Evolutionary conservation across 2,329 filamentous ascomycete species (phyloP), one percentile per base, ranked within the genome.

Genomic region (Aspergillus glaucus): DNA sequence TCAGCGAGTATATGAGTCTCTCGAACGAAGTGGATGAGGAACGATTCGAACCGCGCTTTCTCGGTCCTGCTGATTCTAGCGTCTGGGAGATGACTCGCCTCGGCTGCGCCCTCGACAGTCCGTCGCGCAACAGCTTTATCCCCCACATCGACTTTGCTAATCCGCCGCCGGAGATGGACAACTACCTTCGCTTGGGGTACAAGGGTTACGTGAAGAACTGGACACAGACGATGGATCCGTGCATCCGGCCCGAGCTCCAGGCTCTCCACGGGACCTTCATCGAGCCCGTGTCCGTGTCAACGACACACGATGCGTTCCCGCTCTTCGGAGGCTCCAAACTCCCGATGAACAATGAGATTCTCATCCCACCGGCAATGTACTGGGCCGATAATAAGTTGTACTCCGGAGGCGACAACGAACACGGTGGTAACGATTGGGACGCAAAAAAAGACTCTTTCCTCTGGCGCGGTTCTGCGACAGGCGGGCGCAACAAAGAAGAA

Each of bases 241-340:
- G 76, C 50, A 61, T 68, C 19, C 69, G 77, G 22, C 68, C 74
- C 4, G 60, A 71, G 28, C 61, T 78, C 3, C 69, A 72, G 50
- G 66, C 65, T 14, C 57, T 73, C 1, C 76, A 78, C 50, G 76
- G 75, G 30, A 68, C 68, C 3, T 76, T 78, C 45, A 68, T 77
- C 26, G 73, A 75, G 46, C 75, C 75, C 2, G 61, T 73, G n/a
- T 73, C 73, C 3, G 64, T 72, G 3, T 65, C 65, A 1, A 73
- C 67, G n/a, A 70, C 73, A 0, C 63, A 67, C 37, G 61, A 66
- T 17, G 62, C 79, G 22, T 66, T 78, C 43, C 76, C 76, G 6
- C 57, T 78, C 2, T 78, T 79, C 41, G 72, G 75, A 2, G 74
- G 73, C 9, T 75, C 72, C 10, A 79, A 79, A 50, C 60, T 79